phyloP scores from a whole-genome alignment of 306 rosid species.

The Amphicarpaea edgeworthii region DNA sequence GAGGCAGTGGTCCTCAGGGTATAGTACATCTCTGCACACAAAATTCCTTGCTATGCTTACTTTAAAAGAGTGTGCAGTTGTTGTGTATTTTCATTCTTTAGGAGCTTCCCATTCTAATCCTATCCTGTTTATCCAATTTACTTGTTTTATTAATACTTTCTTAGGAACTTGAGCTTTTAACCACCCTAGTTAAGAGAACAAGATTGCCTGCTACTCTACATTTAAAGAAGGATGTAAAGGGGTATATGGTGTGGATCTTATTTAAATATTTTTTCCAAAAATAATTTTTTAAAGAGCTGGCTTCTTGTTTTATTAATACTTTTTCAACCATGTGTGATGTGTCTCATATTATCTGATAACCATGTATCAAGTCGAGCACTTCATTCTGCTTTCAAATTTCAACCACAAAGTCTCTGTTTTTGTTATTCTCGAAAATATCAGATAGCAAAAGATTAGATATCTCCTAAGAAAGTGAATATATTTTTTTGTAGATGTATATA shows the following conservation, averaged over 20 bases:
- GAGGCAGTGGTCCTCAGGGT: conserved; percentile 86
- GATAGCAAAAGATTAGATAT: conserved; percentile 7
- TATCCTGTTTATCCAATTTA: neutral
- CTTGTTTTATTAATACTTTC: conserved; percentile 18
- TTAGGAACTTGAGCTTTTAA: conserved; percentile 30
- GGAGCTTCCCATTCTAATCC: conserved; percentile 3
- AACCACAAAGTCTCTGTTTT: neutral
- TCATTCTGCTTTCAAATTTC: conserved; percentile 12
- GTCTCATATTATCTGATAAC: conserved; percentile 2
- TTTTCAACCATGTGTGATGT: neutral
- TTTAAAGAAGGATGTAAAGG: conserved; percentile 21
- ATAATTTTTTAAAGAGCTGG: conserved; percentile 2
- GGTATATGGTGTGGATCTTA: conserved; percentile 8
- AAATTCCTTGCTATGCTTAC: conserved; percentile 36
- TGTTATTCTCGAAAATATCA: neutral
- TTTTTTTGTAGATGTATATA: conserved; percentile 4
- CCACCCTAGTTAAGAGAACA: conserved; percentile 19
- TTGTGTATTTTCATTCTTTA: conserved; percentile 29
- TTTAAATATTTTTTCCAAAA: conserved; percentile 13
- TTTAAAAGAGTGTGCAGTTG: conserved; percentile 26
- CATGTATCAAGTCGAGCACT: conserved; percentile 3
- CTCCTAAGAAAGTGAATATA: neutral
- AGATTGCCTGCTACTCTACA: conserved; percentile 19
- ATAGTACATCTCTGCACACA: conserved; percentile 47
- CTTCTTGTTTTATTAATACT: conserved; percentile 6